Evolutionary conservation across 2,329 filamentous ascomycete genomes (phyloP), one percentile per base, ranked within the genome.

Genomic region (Leptosphaerulina australis): DNA sequence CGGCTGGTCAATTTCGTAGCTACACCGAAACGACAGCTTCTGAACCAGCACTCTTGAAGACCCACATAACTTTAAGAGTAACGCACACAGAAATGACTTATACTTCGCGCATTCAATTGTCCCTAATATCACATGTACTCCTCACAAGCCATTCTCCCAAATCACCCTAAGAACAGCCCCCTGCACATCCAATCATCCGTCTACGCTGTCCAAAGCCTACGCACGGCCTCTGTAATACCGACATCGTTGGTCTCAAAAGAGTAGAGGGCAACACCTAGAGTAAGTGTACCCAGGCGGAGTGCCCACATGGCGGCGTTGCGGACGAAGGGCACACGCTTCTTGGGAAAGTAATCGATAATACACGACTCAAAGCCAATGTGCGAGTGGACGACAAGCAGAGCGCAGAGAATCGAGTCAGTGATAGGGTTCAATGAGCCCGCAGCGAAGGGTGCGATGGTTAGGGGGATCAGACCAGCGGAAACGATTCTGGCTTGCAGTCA

Each of bases 231-330:
- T 7, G 91, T 96, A 53, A 99, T 75, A 60, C 94, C 94, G 43
- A 99, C 91, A 64, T 99, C 94, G 71, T 97, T 97, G 24, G 94
- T 99, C 86, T 99, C 94, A 68, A 97, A 97, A 76, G 97, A 93
- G 78, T 99, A 99, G 68, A 97, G 82, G 50, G 92, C 92, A 60
- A 96, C 82, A 40, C 89, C 91, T 56, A 92, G 90, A 43, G 90
- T 79, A 50, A 93, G 80, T 9, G 95, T 97, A 53, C 84, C 86
- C 35, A 81, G 77, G 68, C 92, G 91, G 57, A 97, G 83, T 28
- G 81, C 79, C 91, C 91, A 97, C 74, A 83, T 84, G 71, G 86
- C 81, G n/a, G 79, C 45, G 69, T 83, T 86, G 72, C 84, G 84
- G 53, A 83, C 76, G 60, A 81, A 84, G 40, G 91, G 90, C 62